Base-by-base conservation (phyloP, 495 filamentous ascomycete species). In the Umbilicaria muhlenbergii region DNA sequence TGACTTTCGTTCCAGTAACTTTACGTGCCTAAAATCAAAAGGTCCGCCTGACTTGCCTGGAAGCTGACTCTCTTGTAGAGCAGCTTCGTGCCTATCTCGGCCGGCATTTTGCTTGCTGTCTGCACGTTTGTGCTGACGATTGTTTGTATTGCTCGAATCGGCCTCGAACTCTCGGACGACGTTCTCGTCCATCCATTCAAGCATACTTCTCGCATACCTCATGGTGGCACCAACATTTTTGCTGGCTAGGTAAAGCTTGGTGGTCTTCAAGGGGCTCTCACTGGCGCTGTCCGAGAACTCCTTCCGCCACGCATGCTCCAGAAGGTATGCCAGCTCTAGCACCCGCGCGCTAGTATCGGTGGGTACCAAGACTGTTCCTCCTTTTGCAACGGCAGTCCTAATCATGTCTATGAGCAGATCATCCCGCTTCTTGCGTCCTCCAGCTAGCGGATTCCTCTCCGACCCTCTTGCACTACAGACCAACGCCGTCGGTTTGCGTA, bases 171-270 rank as follows among this genome's bases (percentile, higher is more conserved):
- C 87, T 38, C 80, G 74, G 41, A 93, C 75, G 39, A 99, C 86
- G 39, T 73, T 80, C 51, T 94, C 87, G 53, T 95, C 87, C 86
- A 95, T 96, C 91, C 91, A 99, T 58, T 99, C 91, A 42, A 96
- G 63, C 86, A 96, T 94, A 57, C 89, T 95, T 48, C 86, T 73
- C 13, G 88, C 83, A 43, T 93, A 78, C 44, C 81, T 67, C 78
- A 94, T 85, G 1, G 85, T 89, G 18, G 82, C 83, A 41, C 77
- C 73, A 41, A 81, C 78, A 48, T 80, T 88, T 38, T 74, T 79
- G 15, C 84, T 85, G 0, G 84, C 89, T 32, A 99, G 61, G 56
- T 87, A 95, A 0, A 94, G 61, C 43, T 77, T 80, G 0, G 83
- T 71, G 3, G 68, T 66, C 51, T 75, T 77, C 24, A 94, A 71